These are phyloP conservation scores for Tolypocladium ophioglossoides DNA, from an alignment of 2,329 filamentous ascomycete species.

Conservation along the genomic window DNA sequence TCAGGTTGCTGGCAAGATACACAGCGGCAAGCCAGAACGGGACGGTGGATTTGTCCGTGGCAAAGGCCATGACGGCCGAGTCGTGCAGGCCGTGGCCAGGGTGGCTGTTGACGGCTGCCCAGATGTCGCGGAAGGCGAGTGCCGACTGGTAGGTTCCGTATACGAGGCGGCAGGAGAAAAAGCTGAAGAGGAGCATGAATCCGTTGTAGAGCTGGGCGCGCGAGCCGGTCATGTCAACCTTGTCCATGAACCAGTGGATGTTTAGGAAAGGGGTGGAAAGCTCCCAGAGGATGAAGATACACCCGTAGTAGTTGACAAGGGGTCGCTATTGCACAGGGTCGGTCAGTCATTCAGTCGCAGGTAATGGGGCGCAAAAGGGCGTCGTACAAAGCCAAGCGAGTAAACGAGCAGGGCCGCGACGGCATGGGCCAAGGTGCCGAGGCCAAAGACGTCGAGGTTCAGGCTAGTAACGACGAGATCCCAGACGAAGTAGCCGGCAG, in stretches of 20 bases:
- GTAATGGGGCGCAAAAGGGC: not conserved
- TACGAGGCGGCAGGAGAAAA: slow-evolving; percentile 66
- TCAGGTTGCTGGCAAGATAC: slow-evolving; percentile 61
- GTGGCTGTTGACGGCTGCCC: slow-evolving; percentile 34
- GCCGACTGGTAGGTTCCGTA: slow-evolving; percentile 68
- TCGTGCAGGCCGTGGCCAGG: slow-evolving; percentile 16
- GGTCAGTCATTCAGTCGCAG: slow-evolving; percentile 1
- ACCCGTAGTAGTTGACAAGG: slow-evolving; percentile 74
- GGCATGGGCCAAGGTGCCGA: slow-evolving; percentile 70
- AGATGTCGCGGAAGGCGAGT: slow-evolving; percentile 61
- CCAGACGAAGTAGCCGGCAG: slow-evolving; percentile 77
- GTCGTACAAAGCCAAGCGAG: slow-evolving; percentile 66
- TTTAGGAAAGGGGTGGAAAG: slow-evolving; percentile 78
- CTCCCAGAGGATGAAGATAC: slow-evolving; percentile 78
- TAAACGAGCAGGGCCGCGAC: slow-evolving; percentile 65
- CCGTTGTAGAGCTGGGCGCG: slow-evolving; percentile 68
- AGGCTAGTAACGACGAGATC: slow-evolving; percentile 60
- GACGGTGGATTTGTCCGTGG: slow-evolving; percentile 37
- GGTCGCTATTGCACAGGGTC: slow-evolving; percentile 46
- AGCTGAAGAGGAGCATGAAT: slow-evolving; percentile 57
- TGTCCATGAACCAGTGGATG: slow-evolving; percentile 88
- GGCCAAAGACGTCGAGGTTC: slow-evolving; percentile 61
- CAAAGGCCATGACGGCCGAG: slow-evolving; percentile 28
- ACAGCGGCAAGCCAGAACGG: slow-evolving; percentile 59
- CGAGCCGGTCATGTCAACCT: slow-evolving; percentile 69